Base-by-base conservation (phyloP, 805 yeast genomes). In the Myxozyma kluyveri region DNA sequence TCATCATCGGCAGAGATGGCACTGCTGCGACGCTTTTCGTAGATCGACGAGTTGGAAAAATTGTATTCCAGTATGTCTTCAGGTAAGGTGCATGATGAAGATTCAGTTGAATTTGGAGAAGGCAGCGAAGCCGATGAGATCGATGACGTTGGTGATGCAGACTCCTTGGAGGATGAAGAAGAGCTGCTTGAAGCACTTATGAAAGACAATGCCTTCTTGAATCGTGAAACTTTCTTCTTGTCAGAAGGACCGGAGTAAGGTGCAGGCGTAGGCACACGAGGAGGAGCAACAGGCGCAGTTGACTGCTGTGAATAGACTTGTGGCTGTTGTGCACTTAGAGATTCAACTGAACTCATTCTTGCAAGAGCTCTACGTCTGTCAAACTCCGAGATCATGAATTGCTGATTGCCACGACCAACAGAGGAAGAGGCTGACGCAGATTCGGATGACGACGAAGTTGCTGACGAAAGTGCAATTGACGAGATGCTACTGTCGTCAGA, bases 181-280 rank as follows among this genome's bases (percentile, higher is more conserved):
- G 45, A 47, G 31, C n/a, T 19, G 24, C 31, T 35, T n/a, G 4
- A 41, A 3, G 49, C 33, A n/a, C 50, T 23, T 29, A 48, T 52
- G 24, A 52, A 44, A 26, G 57, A 53, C 21, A 53, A 17, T 3
- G 52, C 49, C 38, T 53, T 53, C 18, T 39, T 45, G 39, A 53
- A 29, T 22, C 49, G 32, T n/a, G 52, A 38, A 4, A 31, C 43
- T 32, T 35, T 40, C 32, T 40, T 45, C 27, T 24, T 41, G 45
- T 21, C 17, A 14, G 14, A n/a, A n/a, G 17, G 9, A 6, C 12
- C 33, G 14, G 33, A 29, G 12, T 9, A 9, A 14, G 14, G n/a
- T 9, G 22, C 43, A 26, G 23, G 43, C n/a, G 43, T 17, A 39
- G 27, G 22, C n/a, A 22, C 43, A 29, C 33, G 12, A 39, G 43